Conservation (phyloP, 1,284 basidiomycete species). For the Xanthoconium separans region DNA sequence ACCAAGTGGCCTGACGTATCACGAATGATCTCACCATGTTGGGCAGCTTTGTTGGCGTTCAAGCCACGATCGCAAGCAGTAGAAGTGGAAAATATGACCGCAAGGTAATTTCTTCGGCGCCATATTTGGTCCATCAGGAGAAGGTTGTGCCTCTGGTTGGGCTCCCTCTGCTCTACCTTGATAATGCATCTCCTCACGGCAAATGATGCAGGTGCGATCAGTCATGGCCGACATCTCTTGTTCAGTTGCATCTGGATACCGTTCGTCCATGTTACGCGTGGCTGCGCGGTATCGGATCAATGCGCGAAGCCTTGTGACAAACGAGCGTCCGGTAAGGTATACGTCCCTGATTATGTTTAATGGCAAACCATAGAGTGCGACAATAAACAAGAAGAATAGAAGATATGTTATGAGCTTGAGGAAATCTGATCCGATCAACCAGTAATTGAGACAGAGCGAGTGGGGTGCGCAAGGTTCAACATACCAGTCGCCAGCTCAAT, state of each 20-base stretch:
- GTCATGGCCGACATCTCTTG: constrained; percentile 79
- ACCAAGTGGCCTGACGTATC: constrained; percentile 4
- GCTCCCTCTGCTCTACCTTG: constrained; percentile 36
- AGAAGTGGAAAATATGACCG: constrained; percentile 98
- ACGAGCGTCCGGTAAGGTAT: constrained; percentile 91
- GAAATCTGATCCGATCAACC: constrained; percentile 62
- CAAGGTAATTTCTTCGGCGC: constrained; percentile 96
- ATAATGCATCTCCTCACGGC: constrained; percentile 92
- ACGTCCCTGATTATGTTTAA: constrained; percentile 97
- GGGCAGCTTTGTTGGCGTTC: constrained; percentile 96
- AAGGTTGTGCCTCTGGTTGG: constrained; percentile 32
- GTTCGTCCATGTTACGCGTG: constrained; percentile 94
- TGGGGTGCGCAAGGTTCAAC: constrained; percentile 28
- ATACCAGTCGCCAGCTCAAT: constrained; percentile 89
- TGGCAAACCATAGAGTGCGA: constrained; percentile 93
- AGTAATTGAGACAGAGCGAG: constrained; percentile 1
- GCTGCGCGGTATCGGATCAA: constrained; percentile 91
- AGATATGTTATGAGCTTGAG: constrained; percentile 92
- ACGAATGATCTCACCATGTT: constrained; percentile 75
- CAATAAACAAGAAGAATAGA: constrained; percentile 89
- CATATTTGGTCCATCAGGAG: constrained; percentile 79
- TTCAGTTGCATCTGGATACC: constrained; percentile 92
- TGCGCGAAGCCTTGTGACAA: constrained; percentile 84
- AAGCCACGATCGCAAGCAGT: constrained; percentile 96
- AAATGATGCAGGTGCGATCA: constrained; percentile 97